Evolutionary conservation across 352 stramenopile genomes (phyloP).

Genomic region (Pythium angustatum): DNA sequence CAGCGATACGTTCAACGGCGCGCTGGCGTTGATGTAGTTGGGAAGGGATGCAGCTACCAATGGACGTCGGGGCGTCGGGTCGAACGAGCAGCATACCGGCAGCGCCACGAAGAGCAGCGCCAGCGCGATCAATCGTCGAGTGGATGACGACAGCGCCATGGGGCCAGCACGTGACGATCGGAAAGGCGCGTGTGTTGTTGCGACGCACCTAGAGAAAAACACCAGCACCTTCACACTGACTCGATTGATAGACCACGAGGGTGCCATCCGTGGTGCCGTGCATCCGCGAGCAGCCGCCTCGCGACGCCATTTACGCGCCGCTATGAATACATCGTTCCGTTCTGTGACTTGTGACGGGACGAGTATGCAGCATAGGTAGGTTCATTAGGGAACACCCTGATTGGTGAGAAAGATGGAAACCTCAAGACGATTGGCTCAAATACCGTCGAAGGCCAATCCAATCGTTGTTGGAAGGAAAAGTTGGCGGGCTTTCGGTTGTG

Average conservation of each 20-base stretch:
- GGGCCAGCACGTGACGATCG: too few species aligned
- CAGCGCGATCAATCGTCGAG: too few species aligned
- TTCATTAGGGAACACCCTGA: neutral
- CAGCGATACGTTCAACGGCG: neutral
- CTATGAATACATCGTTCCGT: neutral
- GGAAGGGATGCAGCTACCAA: too few species aligned
- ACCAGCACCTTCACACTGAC: too few species aligned
- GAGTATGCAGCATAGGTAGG: too few species aligned
- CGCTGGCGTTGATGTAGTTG: neutral
- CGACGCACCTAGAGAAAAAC: too few species aligned
- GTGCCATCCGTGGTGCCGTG: too few species aligned
- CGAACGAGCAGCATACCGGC: neutral
- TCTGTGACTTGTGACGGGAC: constrained; percentile 10
- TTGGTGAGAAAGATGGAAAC: constrained; percentile 24
- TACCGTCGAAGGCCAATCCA: constrained; percentile 13
- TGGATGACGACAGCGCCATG: too few species aligned
- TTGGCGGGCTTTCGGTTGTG: constrained; percentile 28
- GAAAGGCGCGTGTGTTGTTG: too few species aligned
- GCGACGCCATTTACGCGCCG: neutral
- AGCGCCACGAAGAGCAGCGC: neutral
- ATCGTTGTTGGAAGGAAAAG: constrained; percentile 9
- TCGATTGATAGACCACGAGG: too few species aligned
- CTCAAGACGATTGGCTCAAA: constrained; percentile 26
- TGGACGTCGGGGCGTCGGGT: too few species aligned
- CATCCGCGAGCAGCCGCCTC: neutral